These are phyloP conservation scores for Protomyces lactucae-debilis DNA, from an alignment of 1,139 yeast species.

Conservation along the genomic window DNA sequence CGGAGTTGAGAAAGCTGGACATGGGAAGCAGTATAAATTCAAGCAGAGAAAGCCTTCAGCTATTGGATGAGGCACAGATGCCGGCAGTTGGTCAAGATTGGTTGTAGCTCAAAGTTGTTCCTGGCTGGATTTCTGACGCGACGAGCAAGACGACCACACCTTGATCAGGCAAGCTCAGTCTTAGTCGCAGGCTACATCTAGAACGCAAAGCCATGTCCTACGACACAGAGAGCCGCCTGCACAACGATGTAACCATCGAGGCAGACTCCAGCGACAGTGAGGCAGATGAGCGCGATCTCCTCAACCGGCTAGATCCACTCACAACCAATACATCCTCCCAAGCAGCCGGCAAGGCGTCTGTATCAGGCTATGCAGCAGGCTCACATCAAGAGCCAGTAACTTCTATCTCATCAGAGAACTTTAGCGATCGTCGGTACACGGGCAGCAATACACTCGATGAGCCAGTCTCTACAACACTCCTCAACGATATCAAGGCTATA, in stretches of 20 bases:
- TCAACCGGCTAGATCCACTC: constrained; percentile 20
- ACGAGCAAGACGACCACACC: too few species aligned
- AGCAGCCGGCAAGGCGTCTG: not conserved
- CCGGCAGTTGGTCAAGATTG: too few species aligned
- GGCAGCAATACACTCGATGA: constrained; percentile 87
- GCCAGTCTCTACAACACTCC: constrained; percentile 64
- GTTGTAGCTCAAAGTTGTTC: too few species aligned
- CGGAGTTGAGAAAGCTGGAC: too few species aligned
- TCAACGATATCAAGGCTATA: constrained; percentile 63
- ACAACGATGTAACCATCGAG: constrained; percentile 28
- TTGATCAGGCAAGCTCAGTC: too few species aligned
- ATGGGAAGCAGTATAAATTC: too few species aligned
- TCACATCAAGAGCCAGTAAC: not conserved
- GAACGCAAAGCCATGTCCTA: not conserved
- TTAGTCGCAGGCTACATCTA: too few species aligned
- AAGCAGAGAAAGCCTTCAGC: too few species aligned
- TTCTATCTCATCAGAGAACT: constrained; percentile 16
- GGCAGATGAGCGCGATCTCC: constrained; percentile 26
- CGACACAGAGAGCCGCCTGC: not conserved
- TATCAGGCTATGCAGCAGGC: not conserved
- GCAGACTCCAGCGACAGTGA: constrained; percentile 28
- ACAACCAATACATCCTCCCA: not conserved
- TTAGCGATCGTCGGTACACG: constrained; percentile 50
- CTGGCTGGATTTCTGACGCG: too few species aligned
- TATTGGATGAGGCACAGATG: too few species aligned